phyloP scores from a whole-genome alignment of 1,284 basidiomycete species.

The Cerioporus squamosus region DNA sequence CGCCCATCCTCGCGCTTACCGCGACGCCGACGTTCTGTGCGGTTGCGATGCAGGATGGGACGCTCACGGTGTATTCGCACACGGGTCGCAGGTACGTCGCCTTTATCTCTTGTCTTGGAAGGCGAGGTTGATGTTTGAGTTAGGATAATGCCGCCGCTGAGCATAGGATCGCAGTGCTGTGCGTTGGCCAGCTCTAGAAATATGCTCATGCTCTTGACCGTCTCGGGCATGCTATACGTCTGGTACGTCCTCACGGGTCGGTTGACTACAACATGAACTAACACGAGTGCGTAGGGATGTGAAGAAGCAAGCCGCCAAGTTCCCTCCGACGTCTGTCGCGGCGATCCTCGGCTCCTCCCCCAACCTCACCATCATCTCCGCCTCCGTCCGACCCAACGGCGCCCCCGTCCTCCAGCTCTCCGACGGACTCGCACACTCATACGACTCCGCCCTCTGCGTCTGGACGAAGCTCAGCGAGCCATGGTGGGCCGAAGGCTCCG shows the following conservation, averaged over 20 bases:
- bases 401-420: conserved; percentile 77
- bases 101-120: conserved; percentile 36
- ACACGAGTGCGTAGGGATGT: conserved; percentile 60
- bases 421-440: conserved; percentile 76
- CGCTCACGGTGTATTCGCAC: conserved; percentile 77
- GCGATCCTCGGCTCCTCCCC: conserved; percentile 60
- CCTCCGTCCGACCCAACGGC: conserved; percentile 77
- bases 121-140: conserved; percentile 3
- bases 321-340: conserved; percentile 66
- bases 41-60: conserved; percentile 77
- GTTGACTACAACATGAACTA: conserved; percentile 1
- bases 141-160: conserved; percentile 77
- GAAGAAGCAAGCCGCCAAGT: conserved; percentile 63
- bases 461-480: conserved; percentile 79
- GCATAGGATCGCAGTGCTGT: conserved; percentile 72
- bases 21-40: conserved; percentile 75
- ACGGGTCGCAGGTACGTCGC: conserved; percentile 66
- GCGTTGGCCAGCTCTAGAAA: conserved; percentile 69
- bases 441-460: conserved; percentile 64
- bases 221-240: conserved; percentile 69
- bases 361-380: conserved; percentile 60
- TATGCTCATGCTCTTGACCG: conserved; percentile 75
- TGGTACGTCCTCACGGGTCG: conserved; percentile 58
- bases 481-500: conserved; percentile 83
- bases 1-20: conserved; percentile 67